Evolutionary conservation across 2,329 filamentous ascomycete genomes (phyloP).

Genomic region (Huntiella savannae): DNA sequence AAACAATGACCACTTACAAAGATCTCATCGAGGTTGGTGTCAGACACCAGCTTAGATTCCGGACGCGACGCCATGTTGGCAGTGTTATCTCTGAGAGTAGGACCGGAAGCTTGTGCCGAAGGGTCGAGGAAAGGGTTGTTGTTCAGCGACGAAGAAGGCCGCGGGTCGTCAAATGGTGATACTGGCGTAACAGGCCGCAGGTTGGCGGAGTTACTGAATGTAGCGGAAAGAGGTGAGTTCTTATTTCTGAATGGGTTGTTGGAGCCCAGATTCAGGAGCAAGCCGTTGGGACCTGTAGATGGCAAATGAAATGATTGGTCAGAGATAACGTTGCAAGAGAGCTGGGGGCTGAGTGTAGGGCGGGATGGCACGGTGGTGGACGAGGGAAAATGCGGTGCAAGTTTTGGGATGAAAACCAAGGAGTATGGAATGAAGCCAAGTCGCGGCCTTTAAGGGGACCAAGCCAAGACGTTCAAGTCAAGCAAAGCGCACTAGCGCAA

Average conservation of each 20-base stretch:
- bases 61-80: conserved; percentile 27
- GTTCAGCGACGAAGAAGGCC: conserved; percentile 41
- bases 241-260: conserved; percentile 70
- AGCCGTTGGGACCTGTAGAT: conserved; percentile 21
- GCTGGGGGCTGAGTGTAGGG: not conserved
- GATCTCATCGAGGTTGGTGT: conserved; percentile 42
- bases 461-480: no score
- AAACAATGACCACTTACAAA: conserved; percentile 42
- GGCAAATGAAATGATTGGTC: conserved; percentile 28
- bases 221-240: conserved; percentile 29
- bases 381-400: not conserved
- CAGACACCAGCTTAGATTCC: conserved; percentile 24
- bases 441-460: no score
- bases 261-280: conserved; percentile 52
- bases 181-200: conserved; percentile 19
- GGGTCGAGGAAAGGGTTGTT: conserved; percentile 65
- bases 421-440: not conserved
- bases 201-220: conserved; percentile 18
- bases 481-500: not conserved
- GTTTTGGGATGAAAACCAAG: conserved; percentile 4
- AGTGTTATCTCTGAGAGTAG: conserved; percentile 3
- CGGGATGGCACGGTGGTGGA: not conserved
- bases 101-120: not conserved
- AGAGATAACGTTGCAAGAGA: conserved; percentile 23
- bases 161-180: conserved; percentile 41